phyloP scores from a whole-genome alignment of 2,329 filamentous ascomycete genomes.

The Diplodia mutila region DNA sequence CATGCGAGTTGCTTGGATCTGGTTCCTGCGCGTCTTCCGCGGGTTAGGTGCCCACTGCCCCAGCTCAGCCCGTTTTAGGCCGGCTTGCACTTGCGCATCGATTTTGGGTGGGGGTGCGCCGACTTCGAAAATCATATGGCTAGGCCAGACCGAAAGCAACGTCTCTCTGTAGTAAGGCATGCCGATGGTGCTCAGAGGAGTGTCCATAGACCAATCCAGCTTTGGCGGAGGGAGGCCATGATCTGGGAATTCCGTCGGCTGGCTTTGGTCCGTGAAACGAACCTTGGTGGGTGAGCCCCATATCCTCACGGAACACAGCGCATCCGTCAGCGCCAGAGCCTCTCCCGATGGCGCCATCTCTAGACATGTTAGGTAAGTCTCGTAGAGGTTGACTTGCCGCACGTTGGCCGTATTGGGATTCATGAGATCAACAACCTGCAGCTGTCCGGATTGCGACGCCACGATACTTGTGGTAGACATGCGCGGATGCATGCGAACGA shows the following conservation, averaged over 20 bases:
- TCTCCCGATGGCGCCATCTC: constrained; percentile 89
- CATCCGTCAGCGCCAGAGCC: constrained; percentile 78
- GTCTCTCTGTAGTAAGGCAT: constrained; percentile 92
- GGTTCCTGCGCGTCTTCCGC: constrained; percentile 74
- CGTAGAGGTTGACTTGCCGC: constrained; percentile 76
- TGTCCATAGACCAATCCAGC: constrained; percentile 73
- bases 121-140: constrained; percentile 79
- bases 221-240: constrained; percentile 59
- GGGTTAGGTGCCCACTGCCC: constrained; percentile 80
- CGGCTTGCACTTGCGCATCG: constrained; percentile 70
- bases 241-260: constrained; percentile 77
- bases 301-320: constrained; percentile 76
- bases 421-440: constrained; percentile 95
- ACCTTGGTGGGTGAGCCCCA: constrained; percentile 88
- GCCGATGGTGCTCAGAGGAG: constrained; percentile 80
- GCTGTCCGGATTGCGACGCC: constrained; percentile 86
- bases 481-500: constrained; percentile 93
- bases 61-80: constrained; percentile 72
- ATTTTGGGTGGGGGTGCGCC: constrained; percentile 79
- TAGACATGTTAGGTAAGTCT: constrained; percentile 73
- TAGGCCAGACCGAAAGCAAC: constrained; percentile 87
- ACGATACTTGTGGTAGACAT: constrained; percentile 96
- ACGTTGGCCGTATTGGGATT: constrained; percentile 88
- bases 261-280: constrained; percentile 81
- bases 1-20: constrained; percentile 76